Conservation (phyloP, 2,329 filamentous ascomycete species). For the Exophiala alcalophila region DNA sequence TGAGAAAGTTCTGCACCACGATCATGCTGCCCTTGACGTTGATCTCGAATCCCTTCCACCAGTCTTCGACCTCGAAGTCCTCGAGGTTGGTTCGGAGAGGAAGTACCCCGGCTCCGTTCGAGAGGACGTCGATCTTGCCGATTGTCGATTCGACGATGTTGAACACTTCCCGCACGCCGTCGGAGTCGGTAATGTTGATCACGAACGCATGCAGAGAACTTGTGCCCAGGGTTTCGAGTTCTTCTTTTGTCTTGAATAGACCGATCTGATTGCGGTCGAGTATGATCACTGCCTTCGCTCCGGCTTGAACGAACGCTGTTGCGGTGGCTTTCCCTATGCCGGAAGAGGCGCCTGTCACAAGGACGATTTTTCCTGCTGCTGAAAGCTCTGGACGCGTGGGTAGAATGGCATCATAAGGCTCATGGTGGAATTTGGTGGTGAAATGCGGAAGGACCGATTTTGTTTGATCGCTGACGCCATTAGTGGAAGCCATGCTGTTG, state of each 20-base stretch:
- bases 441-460: constrained; percentile 22
- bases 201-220: neutral
- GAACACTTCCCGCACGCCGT: constrained; percentile 2
- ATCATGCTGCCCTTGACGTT: constrained; percentile 12
- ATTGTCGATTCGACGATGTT: constrained; percentile 1
- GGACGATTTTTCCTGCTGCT: constrained; percentile 38
- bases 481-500: too few species aligned
- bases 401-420: constrained; percentile 42
- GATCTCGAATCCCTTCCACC: constrained; percentile 13
- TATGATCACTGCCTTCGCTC: constrained; percentile 52
- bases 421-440: constrained; percentile 36
- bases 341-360: constrained; percentile 56
- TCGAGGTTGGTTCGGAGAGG: neutral
- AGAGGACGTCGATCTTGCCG: constrained; percentile 6
- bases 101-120: constrained; percentile 9
- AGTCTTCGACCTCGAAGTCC: constrained; percentile 3
- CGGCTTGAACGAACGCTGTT: constrained; percentile 55
- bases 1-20: constrained; percentile 4
- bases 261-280: constrained; percentile 48
- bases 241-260: neutral
- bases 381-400: constrained; percentile 33
- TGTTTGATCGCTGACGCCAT: too few species aligned
- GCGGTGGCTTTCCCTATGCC: constrained; percentile 56
- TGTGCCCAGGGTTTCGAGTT: constrained; percentile 1
- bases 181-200: constrained; percentile 3